Evolutionary conservation across 169 alveolate species (phyloP).

Genomic region (Babesia microti): DNA sequence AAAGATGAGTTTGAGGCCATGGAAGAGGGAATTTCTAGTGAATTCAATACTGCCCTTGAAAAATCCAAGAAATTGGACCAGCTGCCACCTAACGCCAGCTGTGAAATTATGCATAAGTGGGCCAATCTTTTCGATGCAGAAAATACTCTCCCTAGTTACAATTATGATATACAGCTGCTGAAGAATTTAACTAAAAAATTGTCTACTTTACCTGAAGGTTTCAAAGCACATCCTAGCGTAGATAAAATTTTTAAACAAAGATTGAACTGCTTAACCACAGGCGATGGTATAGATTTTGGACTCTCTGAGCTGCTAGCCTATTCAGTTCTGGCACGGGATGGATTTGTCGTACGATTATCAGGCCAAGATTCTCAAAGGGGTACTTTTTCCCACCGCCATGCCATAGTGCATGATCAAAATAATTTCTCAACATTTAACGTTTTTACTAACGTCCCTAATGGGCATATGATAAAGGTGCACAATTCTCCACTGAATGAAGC

Average conservation of each 20-base stretch:
- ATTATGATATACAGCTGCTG: conserved; percentile 62
- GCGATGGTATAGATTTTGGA: conserved; percentile 76
- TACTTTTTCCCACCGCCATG: conserved; percentile 91
- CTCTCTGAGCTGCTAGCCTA: conserved; percentile 86
- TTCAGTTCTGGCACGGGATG: conserved; percentile 82
- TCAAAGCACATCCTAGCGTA: conserved; percentile 78
- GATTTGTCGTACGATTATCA: conserved; percentile 78
- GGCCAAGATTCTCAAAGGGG: conserved; percentile 95
- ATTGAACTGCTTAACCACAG: conserved; percentile 57
- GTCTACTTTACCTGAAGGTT: conserved; percentile 70
- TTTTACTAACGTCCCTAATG: conserved; percentile 26
- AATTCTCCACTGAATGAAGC: conserved; percentile 83
- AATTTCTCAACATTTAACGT: conserved; percentile 50
- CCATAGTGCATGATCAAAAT: conserved; percentile 78
- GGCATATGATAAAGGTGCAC: conserved; percentile 48
- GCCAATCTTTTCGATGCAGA: background rate
- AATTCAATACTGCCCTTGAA: conserved; percentile 64
- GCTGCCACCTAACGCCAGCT: conserved; percentile 2
- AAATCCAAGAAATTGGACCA: conserved; percentile 52
- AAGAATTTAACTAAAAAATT: conserved; percentile 69
- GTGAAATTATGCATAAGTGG: background rate
- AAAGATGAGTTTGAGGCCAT: conserved; percentile 57
- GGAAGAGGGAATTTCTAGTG: conserved; percentile 47
- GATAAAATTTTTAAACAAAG: conserved; percentile 75
- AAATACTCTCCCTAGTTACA: conserved; percentile 31